Percentiles rank a stretch among this genome's conserved stretches.
Evolutionary conservation across 176 grass and related monocot species (phyloP).

Genomic region (Cocos nucifera): DNA sequence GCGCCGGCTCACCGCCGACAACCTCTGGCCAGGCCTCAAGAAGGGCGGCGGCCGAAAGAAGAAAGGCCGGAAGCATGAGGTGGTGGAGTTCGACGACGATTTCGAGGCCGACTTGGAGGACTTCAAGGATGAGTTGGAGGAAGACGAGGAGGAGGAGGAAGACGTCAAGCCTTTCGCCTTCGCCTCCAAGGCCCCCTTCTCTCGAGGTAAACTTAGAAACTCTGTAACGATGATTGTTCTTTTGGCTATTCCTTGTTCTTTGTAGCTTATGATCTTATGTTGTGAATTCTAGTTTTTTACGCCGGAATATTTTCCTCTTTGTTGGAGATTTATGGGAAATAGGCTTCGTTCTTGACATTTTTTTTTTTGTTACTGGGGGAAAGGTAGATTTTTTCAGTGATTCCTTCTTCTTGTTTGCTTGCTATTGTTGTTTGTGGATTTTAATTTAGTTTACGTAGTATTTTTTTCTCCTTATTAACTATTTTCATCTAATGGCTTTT

Average conservation of each 20-base stretch:
- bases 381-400: no score
- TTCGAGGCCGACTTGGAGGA: conserved; percentile 42
- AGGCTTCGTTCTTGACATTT: no score
- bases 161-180: conserved; percentile 10
- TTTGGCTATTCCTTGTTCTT: neutral
- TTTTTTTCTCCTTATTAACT: no score
- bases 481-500: no score
- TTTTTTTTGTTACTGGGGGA: no score
- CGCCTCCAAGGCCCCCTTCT: neutral
- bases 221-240: no score
- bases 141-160: conserved; percentile 7
- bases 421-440: no score
- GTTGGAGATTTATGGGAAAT: no score
- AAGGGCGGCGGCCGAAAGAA: conserved; percentile 6
- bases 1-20: neutral
- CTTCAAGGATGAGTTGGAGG: conserved; percentile 29
- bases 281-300: neutral
- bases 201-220: conserved; percentile 7
- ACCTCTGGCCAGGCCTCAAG: neutral
- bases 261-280: neutral
- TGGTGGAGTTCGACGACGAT: conserved; percentile 19
- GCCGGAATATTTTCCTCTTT: neutral
- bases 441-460: no score
- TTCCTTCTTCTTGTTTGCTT: no score
- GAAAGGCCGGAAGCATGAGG: neutral